Base-by-base conservation (phyloP, 176 grass and related monocot genomes). In the Hsuehochloa calcarea region DNA sequence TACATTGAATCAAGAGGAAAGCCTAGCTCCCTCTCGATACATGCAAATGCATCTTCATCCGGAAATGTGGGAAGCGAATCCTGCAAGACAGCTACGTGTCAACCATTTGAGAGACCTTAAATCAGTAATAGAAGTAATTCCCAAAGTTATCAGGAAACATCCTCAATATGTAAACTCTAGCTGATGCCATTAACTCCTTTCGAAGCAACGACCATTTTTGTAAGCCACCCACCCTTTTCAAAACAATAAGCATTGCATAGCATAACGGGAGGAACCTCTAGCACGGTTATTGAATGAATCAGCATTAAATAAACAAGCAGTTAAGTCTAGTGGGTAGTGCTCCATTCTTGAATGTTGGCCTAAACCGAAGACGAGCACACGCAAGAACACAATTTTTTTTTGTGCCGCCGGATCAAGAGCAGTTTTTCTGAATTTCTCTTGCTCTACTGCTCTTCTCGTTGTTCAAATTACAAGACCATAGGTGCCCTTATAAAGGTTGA, bases 61-160 rank as follows among this genome's bases (percentile, higher is more conserved):
- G 96, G 96, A 90, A 98, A 98, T 19, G 96, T 95, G 58, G 96
- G 96, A 52, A 98, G 93, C 10, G 93, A 94, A 79, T 98, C 96
- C 96, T 98, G 89, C 77, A 83, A 76, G 79, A 80, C 38, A 70
- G 70, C 8, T 14, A 89, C 6, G 10, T 72, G 40, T 86, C 46
- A 90, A 55, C 65, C 75, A 60, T 34, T 39, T 75, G 55, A 65
- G 25, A 70, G 10, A 47, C 19, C 43, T 61, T n/a, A 56, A 22
- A 78, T 37, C 59, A 65, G 47, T 19, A 81, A 54, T 39, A 46
- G 14, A 78, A 77, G 64, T 54, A n/a, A 78, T 10, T 31, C 50
- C 46, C 43, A 4, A 34, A 72, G 3, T 58, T 56, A 65, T 75
- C 68, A 72, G 23, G 26, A 66, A 19, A 38, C 40, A 70, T 86